A percentile compares a stretch with the other conserved stretches of the same genome.
These are phyloP conservation scores for Straminergon stramineum DNA, from an alignment of 225 moss, liverwort and hornwort genomes.

Conservation along the genomic window DNA sequence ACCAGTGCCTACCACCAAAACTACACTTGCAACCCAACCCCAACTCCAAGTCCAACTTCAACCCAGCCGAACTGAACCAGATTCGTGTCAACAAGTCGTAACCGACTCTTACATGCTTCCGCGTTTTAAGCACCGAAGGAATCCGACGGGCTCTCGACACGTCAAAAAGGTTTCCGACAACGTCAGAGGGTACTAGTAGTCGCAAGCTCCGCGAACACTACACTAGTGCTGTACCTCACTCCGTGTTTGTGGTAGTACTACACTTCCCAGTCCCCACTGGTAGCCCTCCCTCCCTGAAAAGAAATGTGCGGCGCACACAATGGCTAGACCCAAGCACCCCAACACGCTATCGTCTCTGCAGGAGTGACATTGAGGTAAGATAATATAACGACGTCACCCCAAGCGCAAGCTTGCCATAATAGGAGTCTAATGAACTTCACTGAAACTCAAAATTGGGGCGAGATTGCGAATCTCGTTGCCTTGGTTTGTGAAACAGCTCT, in stretches of 20 bases:
- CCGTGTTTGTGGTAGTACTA: neutral
- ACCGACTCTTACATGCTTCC: constrained; percentile 15
- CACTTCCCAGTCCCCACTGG: neutral
- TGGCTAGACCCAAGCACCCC: neutral
- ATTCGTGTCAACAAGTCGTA: neutral
- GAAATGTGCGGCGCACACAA: constrained; percentile 5
- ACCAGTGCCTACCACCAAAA: neutral
- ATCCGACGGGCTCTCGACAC: constrained; percentile 10
- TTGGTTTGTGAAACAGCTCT: neutral
- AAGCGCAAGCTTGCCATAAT: neutral
- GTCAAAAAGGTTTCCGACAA: constrained; percentile 16
- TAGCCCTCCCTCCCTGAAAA: neutral
- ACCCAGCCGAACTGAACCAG: neutral
- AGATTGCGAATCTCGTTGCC: neutral
- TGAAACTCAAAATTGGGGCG: neutral
- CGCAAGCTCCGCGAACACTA: neutral
- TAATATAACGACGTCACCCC: neutral
- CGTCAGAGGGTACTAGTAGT: neutral
- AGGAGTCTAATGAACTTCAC: neutral
- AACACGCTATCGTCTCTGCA: neutral
- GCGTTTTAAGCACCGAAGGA: neutral
- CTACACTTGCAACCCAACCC: neutral
- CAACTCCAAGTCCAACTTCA: neutral
- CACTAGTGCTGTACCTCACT: neutral
- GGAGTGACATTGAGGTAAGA: neutral